Conservation (phyloP, 495 filamentous ascomycete species). For the Penicillium turbatum region DNA sequence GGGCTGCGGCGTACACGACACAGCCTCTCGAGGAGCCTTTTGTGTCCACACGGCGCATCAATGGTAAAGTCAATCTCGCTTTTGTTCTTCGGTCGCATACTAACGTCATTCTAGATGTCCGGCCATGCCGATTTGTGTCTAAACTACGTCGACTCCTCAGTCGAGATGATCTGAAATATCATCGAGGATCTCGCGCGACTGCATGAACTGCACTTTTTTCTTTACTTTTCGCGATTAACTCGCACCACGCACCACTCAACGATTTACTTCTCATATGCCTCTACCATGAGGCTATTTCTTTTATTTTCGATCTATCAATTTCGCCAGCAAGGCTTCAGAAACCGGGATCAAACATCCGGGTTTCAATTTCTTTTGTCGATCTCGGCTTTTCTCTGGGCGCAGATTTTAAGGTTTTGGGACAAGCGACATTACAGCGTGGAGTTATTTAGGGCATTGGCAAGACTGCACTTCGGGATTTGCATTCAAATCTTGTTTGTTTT, state of each 20-base stretch:
- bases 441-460: not conserved
- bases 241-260: not conserved
- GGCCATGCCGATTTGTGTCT: conserved; percentile 28
- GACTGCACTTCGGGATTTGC: not conserved
- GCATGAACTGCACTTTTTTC: conserved; percentile 5
- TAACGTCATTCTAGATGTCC: conserved; percentile 14
- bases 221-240: not conserved
- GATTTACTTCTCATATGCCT: not conserved
- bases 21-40: conserved; percentile 22
- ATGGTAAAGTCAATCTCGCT: conserved; percentile 21
- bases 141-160: conserved; percentile 32
- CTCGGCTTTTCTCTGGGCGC: not conserved
- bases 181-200: conserved; percentile 19
- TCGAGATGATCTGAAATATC: conserved; percentile 29
- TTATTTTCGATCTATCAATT: not conserved
- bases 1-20: conserved; percentile 35
- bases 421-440: conserved; percentile 4
- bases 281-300: not conserved
- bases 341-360: not conserved
- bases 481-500: not conserved
- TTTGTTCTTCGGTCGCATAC: not conserved
- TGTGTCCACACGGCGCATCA: conserved; percentile 17
- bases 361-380: not conserved
- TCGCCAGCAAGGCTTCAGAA: not conserved
- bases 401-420: not conserved